Base-by-base conservation (phyloP, 139 green algal genomes). In the Chlamydomonas sp. region DNA sequence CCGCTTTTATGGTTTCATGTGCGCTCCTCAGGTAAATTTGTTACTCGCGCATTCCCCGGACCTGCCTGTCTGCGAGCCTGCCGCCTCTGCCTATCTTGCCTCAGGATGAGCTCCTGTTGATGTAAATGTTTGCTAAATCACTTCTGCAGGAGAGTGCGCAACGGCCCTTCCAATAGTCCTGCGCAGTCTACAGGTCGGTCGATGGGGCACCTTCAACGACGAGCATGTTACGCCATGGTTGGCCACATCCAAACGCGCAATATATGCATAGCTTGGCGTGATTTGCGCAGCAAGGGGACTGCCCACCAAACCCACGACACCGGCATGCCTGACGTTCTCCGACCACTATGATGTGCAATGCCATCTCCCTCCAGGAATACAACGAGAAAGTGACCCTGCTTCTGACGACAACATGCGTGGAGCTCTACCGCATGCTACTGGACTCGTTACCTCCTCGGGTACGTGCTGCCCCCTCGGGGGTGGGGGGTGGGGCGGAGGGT, bases 351-450 rank as follows among this genome's bases (percentile, higher is more conserved):
- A 17, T 74, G 77, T 62, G 85, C 60, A 73, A 57, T 6, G 3
- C 79, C 6, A 2, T n/a, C 7, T 68, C 49, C 63, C 62, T 88
- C 10, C 92, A 95, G 89, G 90, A 95, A 76, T 94, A 93, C 86
- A 93, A 93, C 63, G 92, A 93, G 57, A 88, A 91, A 15, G 92
- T 95, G 7, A 86, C 84, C 7, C 72, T 95, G 49, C 79, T 95
- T 71, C 67, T 95, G 2, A 95, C 92, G 2, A 92, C 87, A 0
- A 73, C 68, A 0, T 89, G 79, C 20, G n/a, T 69, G 4, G 85
- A 91, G 7, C 80, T 85, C 0, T 88, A 86, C 78, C 59, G 64
- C 59, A 74, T 91, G 84, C 89, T 95, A 9, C 67, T 62, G 58
- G 71, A 64, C n/a, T 81, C 84, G 2, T 85, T 95, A 16, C 92